Evolutionary conservation across 306 rosid genomes (phyloP).

Genomic region (Astragalus glycyphyllos): DNA sequence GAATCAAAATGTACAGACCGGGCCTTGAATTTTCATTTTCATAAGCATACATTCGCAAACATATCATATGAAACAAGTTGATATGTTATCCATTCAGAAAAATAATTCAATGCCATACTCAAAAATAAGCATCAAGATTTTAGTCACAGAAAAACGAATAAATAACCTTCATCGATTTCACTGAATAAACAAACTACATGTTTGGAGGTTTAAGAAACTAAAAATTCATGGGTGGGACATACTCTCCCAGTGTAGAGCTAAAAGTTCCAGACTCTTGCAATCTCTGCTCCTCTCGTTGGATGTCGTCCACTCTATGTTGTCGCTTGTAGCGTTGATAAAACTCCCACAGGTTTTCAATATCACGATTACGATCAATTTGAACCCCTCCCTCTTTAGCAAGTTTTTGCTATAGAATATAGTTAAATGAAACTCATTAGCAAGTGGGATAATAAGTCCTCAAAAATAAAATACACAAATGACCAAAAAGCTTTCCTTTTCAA

Average conservation of each 20-base stretch:
- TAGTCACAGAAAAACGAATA: conserved; percentile 5
- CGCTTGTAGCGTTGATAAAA: conserved; percentile 80
- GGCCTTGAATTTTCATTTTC: conserved; percentile 26
- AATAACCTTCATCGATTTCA: conserved; percentile 16
- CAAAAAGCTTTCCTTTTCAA: conserved; percentile 11
- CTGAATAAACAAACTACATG: conserved; percentile 25
- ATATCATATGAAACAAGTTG: conserved; percentile 31
- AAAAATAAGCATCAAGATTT: conserved; percentile 27
- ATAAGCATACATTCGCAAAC: conserved; percentile 23
- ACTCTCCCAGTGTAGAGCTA: conserved; percentile 81
- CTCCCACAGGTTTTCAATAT: conserved; percentile 82
- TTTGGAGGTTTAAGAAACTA: background rate
- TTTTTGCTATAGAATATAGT: conserved; percentile 73
- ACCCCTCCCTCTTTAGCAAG: conserved; percentile 80
- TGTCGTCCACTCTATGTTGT: conserved; percentile 78
- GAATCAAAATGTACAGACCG: conserved; percentile 17
- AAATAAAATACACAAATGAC: conserved; percentile 9
- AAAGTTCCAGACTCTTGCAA: conserved; percentile 85
- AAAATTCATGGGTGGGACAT: conserved; percentile 48
- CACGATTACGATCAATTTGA: conserved; percentile 79
- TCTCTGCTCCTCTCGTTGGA: conserved; percentile 77
- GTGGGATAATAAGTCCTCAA: conserved; percentile 9
- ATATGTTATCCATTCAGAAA: conserved; percentile 20
- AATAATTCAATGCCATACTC: conserved; percentile 22
- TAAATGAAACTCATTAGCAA: conserved; percentile 34